A percentile compares a stretch with the other conserved stretches of the same genome.
These are phyloP conservation scores for Termitomyces sp. DNA, from an alignment of 768 basidiomycete genomes.

Conservation along the genomic window DNA sequence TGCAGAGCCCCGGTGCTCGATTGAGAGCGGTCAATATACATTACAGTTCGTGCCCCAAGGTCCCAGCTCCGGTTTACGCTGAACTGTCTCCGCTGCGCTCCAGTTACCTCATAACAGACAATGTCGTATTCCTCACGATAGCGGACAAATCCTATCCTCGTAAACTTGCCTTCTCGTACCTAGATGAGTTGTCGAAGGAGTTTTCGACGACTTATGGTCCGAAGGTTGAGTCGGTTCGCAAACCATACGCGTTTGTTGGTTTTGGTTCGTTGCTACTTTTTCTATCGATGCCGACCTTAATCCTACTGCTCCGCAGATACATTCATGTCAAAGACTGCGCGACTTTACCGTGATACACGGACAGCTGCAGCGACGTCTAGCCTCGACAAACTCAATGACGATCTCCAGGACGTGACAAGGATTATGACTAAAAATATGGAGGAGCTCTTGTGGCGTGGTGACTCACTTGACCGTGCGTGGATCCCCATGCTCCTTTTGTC, in stretches of 20 bases:
- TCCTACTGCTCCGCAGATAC: slow-evolving; percentile 57
- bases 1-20: slow-evolving; percentile 93
- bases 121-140: slow-evolving; percentile 93
- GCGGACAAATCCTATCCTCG: slow-evolving; percentile 96
- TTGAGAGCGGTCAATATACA: slow-evolving; percentile 94
- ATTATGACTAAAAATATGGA: slow-evolving; percentile 99
- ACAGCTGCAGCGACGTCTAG: slow-evolving; percentile 70
- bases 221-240: slow-evolving; percentile 86
- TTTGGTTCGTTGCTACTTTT: slow-evolving; percentile 64
- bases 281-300: neutral
- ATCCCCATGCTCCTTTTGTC: neutral
- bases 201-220: slow-evolving; percentile 89
- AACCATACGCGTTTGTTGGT: slow-evolving; percentile 98
- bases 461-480: slow-evolving; percentile 86
- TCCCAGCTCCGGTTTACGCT: slow-evolving; percentile 4
- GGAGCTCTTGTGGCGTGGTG: slow-evolving; percentile 95
- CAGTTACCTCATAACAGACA: slow-evolving; percentile 93
- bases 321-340: slow-evolving; percentile 97
- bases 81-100: neutral
- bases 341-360: slow-evolving; percentile 91
- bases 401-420: slow-evolving; percentile 94
- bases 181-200: slow-evolving; percentile 96
- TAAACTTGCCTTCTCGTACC: slow-evolving; percentile 95
- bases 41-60: slow-evolving; percentile 69
- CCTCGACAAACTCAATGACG: slow-evolving; percentile 88